Conservation (phyloP, 768 basidiomycete species). For the Serendipita sp. region DNA sequence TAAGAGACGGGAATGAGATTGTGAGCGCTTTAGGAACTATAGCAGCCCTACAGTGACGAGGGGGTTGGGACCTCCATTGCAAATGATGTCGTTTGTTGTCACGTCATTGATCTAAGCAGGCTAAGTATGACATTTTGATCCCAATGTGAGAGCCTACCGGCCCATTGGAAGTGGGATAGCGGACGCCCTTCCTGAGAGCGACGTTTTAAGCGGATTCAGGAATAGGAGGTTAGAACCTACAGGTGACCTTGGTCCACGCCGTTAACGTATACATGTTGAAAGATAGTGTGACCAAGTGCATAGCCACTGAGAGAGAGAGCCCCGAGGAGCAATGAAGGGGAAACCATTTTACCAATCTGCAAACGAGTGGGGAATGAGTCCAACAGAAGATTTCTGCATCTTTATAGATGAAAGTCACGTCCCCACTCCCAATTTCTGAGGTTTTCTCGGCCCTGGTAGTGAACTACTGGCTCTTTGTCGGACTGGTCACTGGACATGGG, state of each 20-base stretch:
- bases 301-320: not conserved
- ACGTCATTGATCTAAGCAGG: constrained; percentile 10
- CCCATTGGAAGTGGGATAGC: constrained; percentile 10
- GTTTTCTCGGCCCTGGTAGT: too few species aligned
- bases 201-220: not conserved
- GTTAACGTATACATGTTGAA: not conserved
- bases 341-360: not conserved
- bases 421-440: too few species aligned
- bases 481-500: too few species aligned
- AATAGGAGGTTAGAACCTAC: not conserved
- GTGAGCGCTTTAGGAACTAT: not conserved
- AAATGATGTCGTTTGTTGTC: constrained; percentile 9
- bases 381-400: too few species aligned
- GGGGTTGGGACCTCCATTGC: constrained; percentile 12
- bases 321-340: not conserved
- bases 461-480: too few species aligned
- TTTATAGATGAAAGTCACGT: too few species aligned
- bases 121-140: too few species aligned
- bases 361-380: too few species aligned
- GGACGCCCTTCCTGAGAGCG: not conserved
- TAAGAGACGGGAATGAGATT: not conserved
- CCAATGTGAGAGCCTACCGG: not conserved
- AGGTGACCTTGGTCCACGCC: not conserved
- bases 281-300: constrained; percentile 7
- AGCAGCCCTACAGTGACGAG: constrained; percentile 1